Evolutionary conservation across 2,329 filamentous ascomycete genomes (phyloP).

Genomic region (Exophiala oligosperma): DNA sequence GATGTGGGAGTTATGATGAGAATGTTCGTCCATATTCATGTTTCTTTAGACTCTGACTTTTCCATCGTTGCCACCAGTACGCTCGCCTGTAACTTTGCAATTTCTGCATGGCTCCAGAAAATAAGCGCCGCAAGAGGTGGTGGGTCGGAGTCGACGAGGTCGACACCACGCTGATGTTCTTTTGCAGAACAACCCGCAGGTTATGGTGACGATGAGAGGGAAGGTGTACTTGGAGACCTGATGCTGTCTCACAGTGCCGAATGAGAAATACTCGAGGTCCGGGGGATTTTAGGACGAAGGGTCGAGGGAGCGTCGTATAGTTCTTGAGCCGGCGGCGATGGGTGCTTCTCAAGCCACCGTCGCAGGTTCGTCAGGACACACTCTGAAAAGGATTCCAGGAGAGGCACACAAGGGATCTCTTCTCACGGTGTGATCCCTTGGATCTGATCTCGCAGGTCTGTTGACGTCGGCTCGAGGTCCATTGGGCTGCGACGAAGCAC

Average conservation of each 20-base stretch:
- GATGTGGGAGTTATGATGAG: slow-evolving; percentile 50
- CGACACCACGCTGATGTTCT: slow-evolving; percentile 68
- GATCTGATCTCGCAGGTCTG: slow-evolving; percentile 57
- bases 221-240: slow-evolving; percentile 51
- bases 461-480: slow-evolving; percentile 54
- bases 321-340: slow-evolving; percentile 69
- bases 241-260: slow-evolving; percentile 57
- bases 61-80: slow-evolving; percentile 76
- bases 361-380: slow-evolving; percentile 12
- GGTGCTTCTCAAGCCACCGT: slow-evolving; percentile 60
- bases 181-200: slow-evolving; percentile 69
- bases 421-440: slow-evolving; percentile 57
- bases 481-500: slow-evolving; percentile 54
- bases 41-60: slow-evolving; percentile 66
- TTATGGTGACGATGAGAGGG: slow-evolving; percentile 72
- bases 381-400: slow-evolving; percentile 21
- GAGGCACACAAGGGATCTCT: slow-evolving; percentile 46
- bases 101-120: slow-evolving; percentile 77
- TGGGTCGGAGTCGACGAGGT: slow-evolving; percentile 75
- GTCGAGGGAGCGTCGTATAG: slow-evolving; percentile 76
- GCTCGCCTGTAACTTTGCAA: slow-evolving; percentile 73
- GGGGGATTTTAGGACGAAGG: slow-evolving; percentile 67
- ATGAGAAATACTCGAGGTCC: slow-evolving; percentile 66
- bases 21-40: slow-evolving; percentile 61
- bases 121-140: slow-evolving; percentile 76